phyloP scores from a whole-genome alignment of 2,329 filamentous ascomycete species.

The Ophiostoma novo-ulmi region DNA sequence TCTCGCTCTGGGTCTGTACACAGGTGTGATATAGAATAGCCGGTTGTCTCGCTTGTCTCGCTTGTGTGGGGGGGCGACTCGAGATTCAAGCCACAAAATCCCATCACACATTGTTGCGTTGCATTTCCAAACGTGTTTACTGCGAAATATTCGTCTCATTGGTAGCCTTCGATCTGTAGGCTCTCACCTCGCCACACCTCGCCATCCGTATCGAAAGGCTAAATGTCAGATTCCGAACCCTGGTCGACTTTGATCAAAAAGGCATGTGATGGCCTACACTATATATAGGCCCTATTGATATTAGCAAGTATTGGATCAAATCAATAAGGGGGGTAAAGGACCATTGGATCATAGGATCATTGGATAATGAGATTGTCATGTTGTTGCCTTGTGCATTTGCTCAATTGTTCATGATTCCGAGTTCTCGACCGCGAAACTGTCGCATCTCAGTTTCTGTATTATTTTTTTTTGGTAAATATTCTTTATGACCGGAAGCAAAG shows the following conservation, averaged over 20 bases:
- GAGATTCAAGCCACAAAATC: background rate
- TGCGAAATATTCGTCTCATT: background rate
- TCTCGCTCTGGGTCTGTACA: background rate
- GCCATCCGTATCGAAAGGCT: background rate
- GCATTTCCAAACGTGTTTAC: background rate
- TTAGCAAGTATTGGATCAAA: background rate
- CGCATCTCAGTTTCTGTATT: background rate
- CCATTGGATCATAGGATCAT: background rate
- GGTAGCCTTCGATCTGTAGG: background rate
- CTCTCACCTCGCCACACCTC: background rate
- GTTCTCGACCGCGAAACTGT: background rate
- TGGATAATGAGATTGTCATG: slow-evolving; percentile 3
- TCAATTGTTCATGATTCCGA: background rate
- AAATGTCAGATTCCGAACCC: background rate
- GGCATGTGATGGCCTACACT: background rate
- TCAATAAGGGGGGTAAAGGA: too few species aligned
- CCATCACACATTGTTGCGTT: background rate
- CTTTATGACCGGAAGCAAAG: background rate
- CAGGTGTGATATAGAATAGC: background rate
- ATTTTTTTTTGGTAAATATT: background rate
- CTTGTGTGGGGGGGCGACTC: background rate
- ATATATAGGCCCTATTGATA: background rate
- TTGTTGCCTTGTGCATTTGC: background rate
- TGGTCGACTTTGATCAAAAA: background rate
- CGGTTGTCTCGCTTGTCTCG: slow-evolving; percentile 1